phyloP scores from a whole-genome alignment of 1,139 yeast genomes.

The Kodamaea suecica region DNA sequence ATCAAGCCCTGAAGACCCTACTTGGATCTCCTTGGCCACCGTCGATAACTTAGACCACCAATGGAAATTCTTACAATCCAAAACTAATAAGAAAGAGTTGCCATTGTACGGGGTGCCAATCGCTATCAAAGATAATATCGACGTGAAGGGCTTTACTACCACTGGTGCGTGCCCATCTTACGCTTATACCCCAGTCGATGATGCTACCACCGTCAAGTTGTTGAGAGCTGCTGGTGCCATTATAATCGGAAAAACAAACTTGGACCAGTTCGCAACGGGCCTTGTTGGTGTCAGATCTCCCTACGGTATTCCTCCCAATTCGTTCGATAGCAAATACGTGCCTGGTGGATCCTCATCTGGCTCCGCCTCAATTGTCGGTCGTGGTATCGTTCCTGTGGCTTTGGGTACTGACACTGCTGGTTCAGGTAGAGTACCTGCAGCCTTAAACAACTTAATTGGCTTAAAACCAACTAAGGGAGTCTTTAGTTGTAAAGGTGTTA shows the following conservation, averaged over 20 bases:
- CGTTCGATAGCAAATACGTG: conserved; percentile 72
- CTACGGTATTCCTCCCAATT: conserved; percentile 80
- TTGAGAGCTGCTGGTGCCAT: conserved; percentile 86
- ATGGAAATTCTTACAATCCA: conserved; percentile 72
- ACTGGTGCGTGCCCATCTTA: conserved; percentile 95
- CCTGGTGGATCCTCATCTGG: conserved; percentile 97
- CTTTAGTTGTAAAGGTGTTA: conserved; percentile 82
- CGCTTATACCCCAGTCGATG: conserved; percentile 61
- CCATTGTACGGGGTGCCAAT: conserved; percentile 90
- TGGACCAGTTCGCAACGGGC: conserved; percentile 97
- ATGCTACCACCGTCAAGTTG: conserved; percentile 68
- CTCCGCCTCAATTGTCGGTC: conserved; percentile 84
- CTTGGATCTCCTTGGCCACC: conserved; percentile 82
- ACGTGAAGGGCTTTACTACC: conserved; percentile 74
- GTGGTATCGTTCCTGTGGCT: conserved; percentile 84
- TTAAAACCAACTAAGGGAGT: conserved; percentile 89
- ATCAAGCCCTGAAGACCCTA: conserved; percentile 68
- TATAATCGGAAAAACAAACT: conserved; percentile 84
- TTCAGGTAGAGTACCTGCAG: conserved; percentile 97
- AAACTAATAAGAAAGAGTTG: conserved; percentile 47
- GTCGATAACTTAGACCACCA: conserved; percentile 63
- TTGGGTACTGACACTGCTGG: conserved; percentile 99
- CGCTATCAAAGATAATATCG: conserved; percentile 93
- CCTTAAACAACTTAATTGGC: conserved; percentile 84
- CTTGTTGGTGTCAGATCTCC: conserved; percentile 94